Evolutionary conservation across 441 rosid species (phyloP).

Genomic region (Cnidoscolus chayamansa): DNA sequence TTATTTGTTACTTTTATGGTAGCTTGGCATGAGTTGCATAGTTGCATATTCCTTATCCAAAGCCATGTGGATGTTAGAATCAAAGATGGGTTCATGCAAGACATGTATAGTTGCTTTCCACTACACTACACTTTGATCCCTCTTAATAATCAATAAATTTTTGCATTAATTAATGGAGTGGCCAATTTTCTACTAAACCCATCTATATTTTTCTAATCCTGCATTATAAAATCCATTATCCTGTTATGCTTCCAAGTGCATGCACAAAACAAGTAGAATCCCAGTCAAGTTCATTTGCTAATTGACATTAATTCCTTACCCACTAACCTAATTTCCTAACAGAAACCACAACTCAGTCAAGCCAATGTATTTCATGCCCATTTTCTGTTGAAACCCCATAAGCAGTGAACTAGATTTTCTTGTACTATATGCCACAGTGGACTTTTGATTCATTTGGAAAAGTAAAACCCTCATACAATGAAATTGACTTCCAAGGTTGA

Average conservation of each 20-base stretch:
- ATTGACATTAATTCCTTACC: neutral
- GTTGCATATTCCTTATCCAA: constrained; percentile 18
- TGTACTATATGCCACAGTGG: too few relatives aligned
- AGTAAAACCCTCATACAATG: neutral
- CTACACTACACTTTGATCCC: neutral
- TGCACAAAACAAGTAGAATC: neutral
- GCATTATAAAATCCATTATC: neutral
- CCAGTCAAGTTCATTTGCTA: neutral
- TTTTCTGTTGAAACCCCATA: neutral
- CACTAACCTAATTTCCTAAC: too few relatives aligned
- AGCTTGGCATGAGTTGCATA: neutral
- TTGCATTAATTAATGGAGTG: too few relatives aligned
- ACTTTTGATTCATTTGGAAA: neutral
- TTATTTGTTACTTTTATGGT: constrained; percentile 8
- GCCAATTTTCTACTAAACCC: constrained; percentile 9
- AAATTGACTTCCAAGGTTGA: too few relatives aligned
- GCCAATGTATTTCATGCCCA: neutral
- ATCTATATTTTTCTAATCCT: neutral
- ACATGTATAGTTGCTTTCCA: constrained; percentile 15
- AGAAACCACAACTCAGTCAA: neutral
- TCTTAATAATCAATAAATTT: neutral
- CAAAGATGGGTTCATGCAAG: constrained; percentile 22
- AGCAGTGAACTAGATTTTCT: constrained; percentile 4
- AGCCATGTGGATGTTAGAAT: constrained; percentile 27
- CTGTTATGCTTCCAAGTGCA: neutral